Conservation (phyloP, 768 basidiomycete species). For the Boletus pseudo-olivaceus region DNA sequence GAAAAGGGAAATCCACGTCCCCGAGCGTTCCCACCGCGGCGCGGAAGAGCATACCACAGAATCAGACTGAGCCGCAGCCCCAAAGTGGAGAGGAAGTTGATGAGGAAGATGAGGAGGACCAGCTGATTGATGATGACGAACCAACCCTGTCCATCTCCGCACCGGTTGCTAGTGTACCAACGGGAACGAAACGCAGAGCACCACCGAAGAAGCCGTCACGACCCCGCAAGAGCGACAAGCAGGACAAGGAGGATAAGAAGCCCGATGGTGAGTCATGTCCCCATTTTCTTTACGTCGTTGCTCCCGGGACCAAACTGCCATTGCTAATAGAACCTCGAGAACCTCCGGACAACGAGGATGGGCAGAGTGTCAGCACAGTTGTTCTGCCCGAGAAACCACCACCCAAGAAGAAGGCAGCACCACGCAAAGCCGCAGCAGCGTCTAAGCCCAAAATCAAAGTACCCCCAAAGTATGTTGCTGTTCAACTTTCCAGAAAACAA, state of each 20-base stretch:
- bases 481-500: background rate
- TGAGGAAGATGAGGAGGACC: constrained; percentile 72
- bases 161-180: constrained; percentile 24
- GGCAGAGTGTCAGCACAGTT: constrained; percentile 13
- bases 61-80: constrained; percentile 17
- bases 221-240: constrained; percentile 52
- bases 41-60: constrained; percentile 23
- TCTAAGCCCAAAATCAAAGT: constrained; percentile 34
- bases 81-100: constrained; percentile 49
- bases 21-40: constrained; percentile 22
- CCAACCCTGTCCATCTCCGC: constrained; percentile 28
- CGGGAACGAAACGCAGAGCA: constrained; percentile 49
- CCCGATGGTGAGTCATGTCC: constrained; percentile 37
- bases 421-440: constrained; percentile 41
- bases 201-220: constrained; percentile 47
- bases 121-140: constrained; percentile 70
- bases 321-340: constrained; percentile 29
- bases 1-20: constrained; percentile 34
- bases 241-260: constrained; percentile 44
- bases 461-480: constrained; percentile 28
- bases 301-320: background rate
- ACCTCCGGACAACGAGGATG: constrained; percentile 24
- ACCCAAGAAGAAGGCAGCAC: constrained; percentile 46
- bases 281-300: constrained; percentile 24
- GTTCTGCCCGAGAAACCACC: constrained; percentile 34